Evolutionary conservation across 148 eudicot species (phyloP).

Genomic region (Chenopodium album): DNA sequence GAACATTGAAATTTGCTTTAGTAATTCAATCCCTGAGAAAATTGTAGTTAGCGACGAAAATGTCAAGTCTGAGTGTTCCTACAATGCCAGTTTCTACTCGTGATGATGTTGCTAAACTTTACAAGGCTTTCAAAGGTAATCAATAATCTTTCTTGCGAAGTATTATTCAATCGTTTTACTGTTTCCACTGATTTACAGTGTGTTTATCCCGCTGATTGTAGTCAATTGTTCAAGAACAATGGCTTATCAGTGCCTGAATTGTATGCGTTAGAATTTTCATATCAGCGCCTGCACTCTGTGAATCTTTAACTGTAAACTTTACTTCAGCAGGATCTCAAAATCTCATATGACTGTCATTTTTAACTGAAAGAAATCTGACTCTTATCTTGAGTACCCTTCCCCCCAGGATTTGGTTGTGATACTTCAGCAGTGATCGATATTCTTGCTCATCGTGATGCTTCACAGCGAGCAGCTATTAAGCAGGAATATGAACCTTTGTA

Average conservation of each 20-base stretch:
- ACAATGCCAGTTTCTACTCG: conserved; percentile 41
- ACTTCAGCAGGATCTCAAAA: neutral
- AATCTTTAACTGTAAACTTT: neutral
- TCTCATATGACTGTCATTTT: neutral
- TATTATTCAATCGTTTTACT: neutral
- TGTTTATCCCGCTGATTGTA: too few relatives aligned
- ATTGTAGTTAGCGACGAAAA: neutral
- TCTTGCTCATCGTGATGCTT: conserved; percentile 73
- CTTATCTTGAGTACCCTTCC: neutral
- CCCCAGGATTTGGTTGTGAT: conserved; percentile 76
- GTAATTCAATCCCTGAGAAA: too few relatives aligned
- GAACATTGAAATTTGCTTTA: too few relatives aligned
- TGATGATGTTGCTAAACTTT: conserved; percentile 42
- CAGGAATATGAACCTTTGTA: conserved; percentile 57
- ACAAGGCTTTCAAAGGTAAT: conserved; percentile 56
- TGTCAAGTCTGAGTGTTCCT: conserved; percentile 45
- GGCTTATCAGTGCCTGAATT: neutral
- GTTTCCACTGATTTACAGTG: too few relatives aligned
- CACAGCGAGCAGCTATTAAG: conserved; percentile 59
- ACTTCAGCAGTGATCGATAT: conserved; percentile 55
- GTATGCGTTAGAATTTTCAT: neutral
- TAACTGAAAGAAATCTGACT: neutral
- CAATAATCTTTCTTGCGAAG: neutral
- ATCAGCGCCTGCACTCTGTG: neutral
- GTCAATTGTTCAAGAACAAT: too few relatives aligned